phyloP scores from a whole-genome alignment of 495 filamentous ascomycete genomes.

The Lophium mytilinum region DNA sequence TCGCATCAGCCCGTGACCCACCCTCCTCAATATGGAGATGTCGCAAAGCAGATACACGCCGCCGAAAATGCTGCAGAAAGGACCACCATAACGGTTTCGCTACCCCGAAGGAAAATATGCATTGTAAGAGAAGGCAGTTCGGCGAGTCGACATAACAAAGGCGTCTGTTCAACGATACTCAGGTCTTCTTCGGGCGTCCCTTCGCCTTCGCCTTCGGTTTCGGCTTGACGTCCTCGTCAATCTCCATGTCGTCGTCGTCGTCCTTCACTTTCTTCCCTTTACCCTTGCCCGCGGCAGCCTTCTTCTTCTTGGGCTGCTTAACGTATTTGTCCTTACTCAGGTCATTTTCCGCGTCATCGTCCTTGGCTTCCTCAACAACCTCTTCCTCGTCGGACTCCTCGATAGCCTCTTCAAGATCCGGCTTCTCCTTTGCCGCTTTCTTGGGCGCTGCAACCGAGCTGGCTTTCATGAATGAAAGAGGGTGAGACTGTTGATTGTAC shows the following conservation, averaged over 20 bases:
- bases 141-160: too few relatives aligned
- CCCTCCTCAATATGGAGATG: too few relatives aligned
- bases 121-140: too few relatives aligned
- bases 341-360: slow-evolving; percentile 52
- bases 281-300: slow-evolving; percentile 35
- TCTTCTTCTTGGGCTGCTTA: slow-evolving; percentile 69
- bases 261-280: slow-evolving; percentile 46
- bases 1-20: too few relatives aligned
- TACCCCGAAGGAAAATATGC: too few relatives aligned
- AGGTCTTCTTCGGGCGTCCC: neutral
- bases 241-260: slow-evolving; percentile 33
- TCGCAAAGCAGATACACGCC: too few relatives aligned
- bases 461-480: slow-evolving; percentile 92
- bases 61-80: too few relatives aligned
- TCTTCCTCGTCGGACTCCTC: slow-evolving; percentile 78
- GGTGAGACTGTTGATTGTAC: slow-evolving; percentile 82
- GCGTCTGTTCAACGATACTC: too few relatives aligned
- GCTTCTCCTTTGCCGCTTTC: slow-evolving; percentile 61
- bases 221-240: slow-evolving; percentile 32
- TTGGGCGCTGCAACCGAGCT: slow-evolving; percentile 63
- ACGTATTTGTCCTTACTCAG: slow-evolving; percentile 94
- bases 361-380: slow-evolving; percentile 53
- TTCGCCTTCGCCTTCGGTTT: slow-evolving; percentile 13
- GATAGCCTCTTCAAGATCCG: slow-evolving; percentile 92
- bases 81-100: too few relatives aligned